Conservation (phyloP, 768 basidiomycete genomes). For the Cystobasidium onofrii region DNA sequence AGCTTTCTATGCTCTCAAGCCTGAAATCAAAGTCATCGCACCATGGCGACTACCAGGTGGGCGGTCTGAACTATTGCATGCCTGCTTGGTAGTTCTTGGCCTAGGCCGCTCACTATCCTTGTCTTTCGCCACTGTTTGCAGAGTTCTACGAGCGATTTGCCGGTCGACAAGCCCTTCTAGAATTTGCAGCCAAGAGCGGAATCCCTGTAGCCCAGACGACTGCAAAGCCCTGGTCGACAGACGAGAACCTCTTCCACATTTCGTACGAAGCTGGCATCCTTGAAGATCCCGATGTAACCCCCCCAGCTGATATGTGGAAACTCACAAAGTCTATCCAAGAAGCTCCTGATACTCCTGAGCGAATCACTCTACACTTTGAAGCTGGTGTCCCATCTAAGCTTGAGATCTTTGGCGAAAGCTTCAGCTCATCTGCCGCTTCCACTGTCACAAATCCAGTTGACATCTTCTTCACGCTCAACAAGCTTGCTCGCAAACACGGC, state of each 20-base stretch:
- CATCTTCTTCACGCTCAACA: slow-evolving; percentile 82
- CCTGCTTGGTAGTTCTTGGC: too few species aligned
- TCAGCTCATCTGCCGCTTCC: slow-evolving; percentile 46
- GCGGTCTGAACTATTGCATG: too few species aligned
- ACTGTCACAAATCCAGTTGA: slow-evolving; percentile 85
- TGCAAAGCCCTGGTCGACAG: slow-evolving; percentile 97
- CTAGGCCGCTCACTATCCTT: not conserved
- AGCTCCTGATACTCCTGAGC: slow-evolving; percentile 70
- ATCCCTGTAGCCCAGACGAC: slow-evolving; percentile 93
- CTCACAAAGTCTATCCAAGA: slow-evolving; percentile 73
- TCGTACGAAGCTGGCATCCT: slow-evolving; percentile 99
- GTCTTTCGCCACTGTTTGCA: slow-evolving; percentile 39
- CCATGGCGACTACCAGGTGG: slow-evolving; percentile 92
- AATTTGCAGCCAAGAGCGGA: slow-evolving; percentile 73
- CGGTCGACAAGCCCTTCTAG: slow-evolving; percentile 84
- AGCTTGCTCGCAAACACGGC: slow-evolving; percentile 86
- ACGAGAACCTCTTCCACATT: slow-evolving; percentile 99
- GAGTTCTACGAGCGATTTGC: slow-evolving; percentile 97
- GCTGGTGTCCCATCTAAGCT: slow-evolving; percentile 80
- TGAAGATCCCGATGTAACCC: slow-evolving; percentile 89
- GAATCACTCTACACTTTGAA: slow-evolving; percentile 74
- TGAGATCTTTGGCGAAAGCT: slow-evolving; percentile 51
- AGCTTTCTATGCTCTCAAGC: slow-evolving; percentile 96
- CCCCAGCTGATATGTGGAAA: slow-evolving; percentile 98
- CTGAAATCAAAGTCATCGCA: slow-evolving; percentile 96